Evolutionary conservation across 2,329 filamentous ascomycete species (phyloP).

Genomic region (Trichoderma cornu-damae): DNA sequence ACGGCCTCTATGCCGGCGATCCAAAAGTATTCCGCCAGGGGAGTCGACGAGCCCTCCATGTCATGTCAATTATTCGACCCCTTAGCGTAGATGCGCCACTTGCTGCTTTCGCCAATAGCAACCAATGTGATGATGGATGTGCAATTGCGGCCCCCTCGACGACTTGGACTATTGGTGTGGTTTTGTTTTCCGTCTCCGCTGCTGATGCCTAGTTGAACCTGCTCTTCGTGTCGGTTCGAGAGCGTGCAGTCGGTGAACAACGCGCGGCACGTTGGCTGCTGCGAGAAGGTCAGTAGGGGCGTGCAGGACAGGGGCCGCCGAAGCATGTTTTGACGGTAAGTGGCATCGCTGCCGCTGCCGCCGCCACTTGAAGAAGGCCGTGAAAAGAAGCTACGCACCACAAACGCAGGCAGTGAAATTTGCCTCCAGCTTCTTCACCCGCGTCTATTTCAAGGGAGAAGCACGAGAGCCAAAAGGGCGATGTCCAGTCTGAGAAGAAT

Average conservation of each 20-base stretch:
- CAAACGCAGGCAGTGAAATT: neutral
- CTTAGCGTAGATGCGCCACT: slow-evolving; percentile 23
- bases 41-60: slow-evolving; percentile 58
- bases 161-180: neutral
- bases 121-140: neutral
- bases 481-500: neutral
- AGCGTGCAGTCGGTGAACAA: slow-evolving; percentile 17
- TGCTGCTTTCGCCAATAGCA: neutral
- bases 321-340: slow-evolving; percentile 17
- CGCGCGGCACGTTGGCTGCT: slow-evolving; percentile 19
- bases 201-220: neutral
- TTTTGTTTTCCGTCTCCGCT: neutral
- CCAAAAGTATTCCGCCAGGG: slow-evolving; percentile 72
- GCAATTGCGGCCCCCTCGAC: slow-evolving; percentile 6
- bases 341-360: slow-evolving; percentile 18
- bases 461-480: neutral
- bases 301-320: slow-evolving; percentile 19
- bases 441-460: neutral
- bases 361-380: slow-evolving; percentile 6
- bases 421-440: neutral
- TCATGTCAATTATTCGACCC: slow-evolving; percentile 36
- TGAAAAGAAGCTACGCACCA: slow-evolving; percentile 18
- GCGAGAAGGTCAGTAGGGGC: slow-evolving; percentile 18
- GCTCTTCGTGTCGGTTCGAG: neutral
- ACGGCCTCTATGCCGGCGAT: slow-evolving; percentile 66